Percentiles rank a stretch among this genome's conserved stretches.
phyloP scores from a whole-genome alignment of 1,284 basidiomycete species.

The Puccinia polysora region DNA sequence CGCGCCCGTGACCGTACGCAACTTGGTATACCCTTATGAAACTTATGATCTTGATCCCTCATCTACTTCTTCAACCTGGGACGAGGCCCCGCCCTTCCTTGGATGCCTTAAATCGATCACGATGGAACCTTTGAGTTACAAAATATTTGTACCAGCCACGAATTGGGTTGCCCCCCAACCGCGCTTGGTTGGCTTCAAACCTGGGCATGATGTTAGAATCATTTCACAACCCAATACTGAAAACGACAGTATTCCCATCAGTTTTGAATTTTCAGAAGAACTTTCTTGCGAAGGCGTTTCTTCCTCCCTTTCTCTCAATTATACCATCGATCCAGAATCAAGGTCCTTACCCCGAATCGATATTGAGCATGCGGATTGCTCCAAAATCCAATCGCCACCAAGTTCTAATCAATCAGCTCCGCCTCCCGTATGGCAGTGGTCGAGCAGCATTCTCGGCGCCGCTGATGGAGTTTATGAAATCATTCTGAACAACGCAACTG shows the following conservation, averaged over 20 bases:
- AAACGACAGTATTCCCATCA: slow-evolving; percentile 64
- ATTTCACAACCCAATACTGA: slow-evolving; percentile 58
- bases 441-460: slow-evolving; percentile 65
- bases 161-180: slow-evolving; percentile 69
- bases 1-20: slow-evolving; percentile 62
- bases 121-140: slow-evolving; percentile 71
- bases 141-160: slow-evolving; percentile 65
- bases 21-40: slow-evolving; percentile 78
- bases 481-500: slow-evolving; percentile 61
- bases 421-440: slow-evolving; percentile 61
- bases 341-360: slow-evolving; percentile 55
- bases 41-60: slow-evolving; percentile 64
- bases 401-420: slow-evolving; percentile 55
- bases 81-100: slow-evolving; percentile 61
- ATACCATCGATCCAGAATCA: slow-evolving; percentile 25
- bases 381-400: slow-evolving; percentile 58
- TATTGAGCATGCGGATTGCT: slow-evolving; percentile 62
- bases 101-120: slow-evolving; percentile 68
- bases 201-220: slow-evolving; percentile 76
- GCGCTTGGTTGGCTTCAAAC: slow-evolving; percentile 69
- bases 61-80: slow-evolving; percentile 60
- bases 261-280: slow-evolving; percentile 67
- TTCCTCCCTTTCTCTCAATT: slow-evolving; percentile 61
- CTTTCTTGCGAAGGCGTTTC: slow-evolving; percentile 72
- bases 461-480: slow-evolving; percentile 75